These are phyloP conservation scores for Trichoderma lentiforme DNA, from an alignment of 2,329 filamentous ascomycete species.

Conservation along the genomic window DNA sequence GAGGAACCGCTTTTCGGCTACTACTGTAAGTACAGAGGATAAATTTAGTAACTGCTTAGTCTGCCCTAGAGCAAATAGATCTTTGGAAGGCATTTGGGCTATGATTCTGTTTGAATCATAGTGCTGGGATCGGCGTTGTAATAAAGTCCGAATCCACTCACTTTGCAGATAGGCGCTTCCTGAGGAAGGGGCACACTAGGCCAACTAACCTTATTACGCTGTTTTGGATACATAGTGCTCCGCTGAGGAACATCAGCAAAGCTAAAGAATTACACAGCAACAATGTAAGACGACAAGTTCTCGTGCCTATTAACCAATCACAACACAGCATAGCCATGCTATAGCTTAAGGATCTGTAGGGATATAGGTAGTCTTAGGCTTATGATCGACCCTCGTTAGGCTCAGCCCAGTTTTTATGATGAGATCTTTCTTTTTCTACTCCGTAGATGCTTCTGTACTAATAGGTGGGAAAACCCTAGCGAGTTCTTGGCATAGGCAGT, in stretches of 20 bases:
- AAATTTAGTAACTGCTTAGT: not conserved
- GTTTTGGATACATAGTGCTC: not conserved
- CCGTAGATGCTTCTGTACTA: not conserved
- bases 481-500: not conserved
- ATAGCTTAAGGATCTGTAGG: not conserved
- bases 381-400: not conserved
- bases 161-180: not conserved
- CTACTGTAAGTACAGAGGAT: no score
- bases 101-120: not conserved
- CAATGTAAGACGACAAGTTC: not conserved
- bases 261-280: not conserved
- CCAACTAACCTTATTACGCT: not conserved
- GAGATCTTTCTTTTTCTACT: not conserved
- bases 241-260: not conserved
- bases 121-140: not conserved
- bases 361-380: not conserved
- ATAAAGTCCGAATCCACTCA: no score
- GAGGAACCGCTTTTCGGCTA: not conserved
- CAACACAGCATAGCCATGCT: not conserved
- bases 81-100: not conserved
- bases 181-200: not conserved
- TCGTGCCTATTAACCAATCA: not conserved
- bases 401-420: not conserved
- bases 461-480: not conserved
- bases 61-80: not conserved